Base-by-base conservation (phyloP, 78 protist species). In the Dictyostelium firmibasis region DNA sequence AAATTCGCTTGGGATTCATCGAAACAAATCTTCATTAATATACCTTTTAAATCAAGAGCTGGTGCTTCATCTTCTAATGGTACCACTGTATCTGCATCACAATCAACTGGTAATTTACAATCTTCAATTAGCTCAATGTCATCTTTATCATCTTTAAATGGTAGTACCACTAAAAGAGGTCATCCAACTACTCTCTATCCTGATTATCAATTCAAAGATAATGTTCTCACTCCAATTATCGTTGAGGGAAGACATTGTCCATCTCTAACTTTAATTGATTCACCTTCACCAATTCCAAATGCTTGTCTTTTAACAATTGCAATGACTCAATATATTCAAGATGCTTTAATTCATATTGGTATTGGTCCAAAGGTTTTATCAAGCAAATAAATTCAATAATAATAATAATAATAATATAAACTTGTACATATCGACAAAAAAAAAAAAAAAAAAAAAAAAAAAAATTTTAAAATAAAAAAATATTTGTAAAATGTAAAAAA, bases 111-210 rank as follows among this genome's bases (percentile, higher is more conserved):
- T 57, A 57, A 57, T 57, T 67, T 67, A 67, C 75, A 67, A 67
- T 27, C 75, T 14, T 64, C 43, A 70, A 29, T 5, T 25, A 67
- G 20, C 27, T 75, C 83, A 41, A 36, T 43, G 78, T n/a, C 38
- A 18, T 23, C 36, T 25, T n/a, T 25, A 31, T 5, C 47, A 41
- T 23, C 41, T 14, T 3, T n/a, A n/a, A 20, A 10, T 20, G 13
- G 8, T 18, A 38, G 60, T 7, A 20, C 33, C 23, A 35, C 50
- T 8, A 60, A 44, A 18, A 81, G 72, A 70, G 14, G 70, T 2
- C 87, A 81, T 70, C 94, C 94, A 13, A 47, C 69, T 14, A 89
- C 94, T 38, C 74, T 89, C 0, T 89, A 81, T 35, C 86, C 94
- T 18, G 94, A 89, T 70, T 89, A 86, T 86, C 83, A 64, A 81